These are phyloP conservation scores for Xylaria palmicola DNA, from an alignment of 495 filamentous ascomycete genomes.

Conservation along the genomic window DNA sequence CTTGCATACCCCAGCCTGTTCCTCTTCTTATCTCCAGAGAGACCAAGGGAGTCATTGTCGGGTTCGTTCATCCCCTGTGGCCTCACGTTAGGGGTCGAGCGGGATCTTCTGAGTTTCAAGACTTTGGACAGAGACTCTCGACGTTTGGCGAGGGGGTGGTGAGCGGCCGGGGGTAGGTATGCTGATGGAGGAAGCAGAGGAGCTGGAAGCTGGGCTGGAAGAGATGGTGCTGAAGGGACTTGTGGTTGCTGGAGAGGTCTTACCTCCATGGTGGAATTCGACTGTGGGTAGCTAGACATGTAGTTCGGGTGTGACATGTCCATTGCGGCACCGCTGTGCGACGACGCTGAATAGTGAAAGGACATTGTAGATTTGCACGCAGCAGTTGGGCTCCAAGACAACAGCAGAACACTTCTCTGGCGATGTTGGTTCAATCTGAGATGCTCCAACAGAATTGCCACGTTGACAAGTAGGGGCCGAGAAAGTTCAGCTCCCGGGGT, in stretches of 20 bases:
- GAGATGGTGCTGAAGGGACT: slow-evolving; percentile 22
- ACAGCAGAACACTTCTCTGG: not conserved
- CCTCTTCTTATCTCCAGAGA: slow-evolving; percentile 77
- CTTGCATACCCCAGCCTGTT: slow-evolving; percentile 98
- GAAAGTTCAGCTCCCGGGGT: not conserved
- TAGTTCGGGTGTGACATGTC: slow-evolving; percentile 42
- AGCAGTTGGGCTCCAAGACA: not conserved
- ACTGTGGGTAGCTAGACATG: slow-evolving; percentile 39
- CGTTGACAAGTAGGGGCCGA: not conserved
- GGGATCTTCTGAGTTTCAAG: slow-evolving; percentile 58
- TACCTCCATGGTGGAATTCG: slow-evolving; percentile 41
- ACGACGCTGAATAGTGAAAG: slow-evolving; percentile 51
- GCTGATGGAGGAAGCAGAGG: slow-evolving; percentile 21
- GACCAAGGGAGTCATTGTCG: slow-evolving; percentile 38
- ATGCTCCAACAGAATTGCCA: not conserved
- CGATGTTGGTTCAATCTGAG: slow-evolving; percentile 1
- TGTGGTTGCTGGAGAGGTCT: slow-evolving; percentile 24
- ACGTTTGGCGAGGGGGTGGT: slow-evolving; percentile 28
- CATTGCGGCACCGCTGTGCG: slow-evolving; percentile 46
- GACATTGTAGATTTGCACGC: slow-evolving; percentile 36
- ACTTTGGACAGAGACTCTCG: slow-evolving; percentile 37
- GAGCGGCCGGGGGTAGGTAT: slow-evolving; percentile 38
- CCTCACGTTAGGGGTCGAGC: slow-evolving; percentile 67
- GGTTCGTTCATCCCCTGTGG: slow-evolving; percentile 38
- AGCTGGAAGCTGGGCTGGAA: slow-evolving; percentile 25